phyloP scores from a whole-genome alignment of 345 rosid species.

The Raphanus sativus region DNA sequence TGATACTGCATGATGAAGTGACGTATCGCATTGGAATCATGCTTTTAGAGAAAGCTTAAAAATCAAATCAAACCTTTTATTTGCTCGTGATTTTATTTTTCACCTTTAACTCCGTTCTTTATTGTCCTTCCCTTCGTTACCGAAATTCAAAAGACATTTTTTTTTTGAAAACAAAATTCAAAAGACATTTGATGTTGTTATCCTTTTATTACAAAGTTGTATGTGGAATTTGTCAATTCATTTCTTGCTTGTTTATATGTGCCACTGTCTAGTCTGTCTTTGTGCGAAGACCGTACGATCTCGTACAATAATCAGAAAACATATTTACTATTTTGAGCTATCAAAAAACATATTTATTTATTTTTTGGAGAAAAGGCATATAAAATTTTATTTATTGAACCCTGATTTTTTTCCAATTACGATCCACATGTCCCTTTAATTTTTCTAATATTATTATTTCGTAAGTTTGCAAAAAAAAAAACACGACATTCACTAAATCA shows the following conservation, averaged over 20 bases:
- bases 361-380: no score
- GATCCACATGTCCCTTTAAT: background rate
- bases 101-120: conserved; percentile 32
- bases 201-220: conserved; percentile 11
- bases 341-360: no score
- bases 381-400: conserved; percentile 19
- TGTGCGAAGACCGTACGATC: conserved; percentile 31
- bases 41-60: conserved; percentile 27
- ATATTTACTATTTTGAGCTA: conserved; percentile 18
- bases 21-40: conserved; percentile 29
- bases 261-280: conserved; percentile 1
- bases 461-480: background rate
- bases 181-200: conserved; percentile 31
- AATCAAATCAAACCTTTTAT: conserved; percentile 35
- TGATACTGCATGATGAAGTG: conserved; percentile 31
- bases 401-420: conserved; percentile 14
- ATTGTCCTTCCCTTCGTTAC: conserved; percentile 27
- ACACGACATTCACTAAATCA: background rate
- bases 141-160: conserved; percentile 33
- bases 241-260: conserved; percentile 13
- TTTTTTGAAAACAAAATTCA: conserved; percentile 4
- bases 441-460: conserved; percentile 21
- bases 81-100: conserved; percentile 15
- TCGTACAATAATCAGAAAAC: conserved; percentile 31
- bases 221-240: conserved; percentile 9